Conservation (phyloP, 306 rosid species). For the Phaseolus lunatus region DNA sequence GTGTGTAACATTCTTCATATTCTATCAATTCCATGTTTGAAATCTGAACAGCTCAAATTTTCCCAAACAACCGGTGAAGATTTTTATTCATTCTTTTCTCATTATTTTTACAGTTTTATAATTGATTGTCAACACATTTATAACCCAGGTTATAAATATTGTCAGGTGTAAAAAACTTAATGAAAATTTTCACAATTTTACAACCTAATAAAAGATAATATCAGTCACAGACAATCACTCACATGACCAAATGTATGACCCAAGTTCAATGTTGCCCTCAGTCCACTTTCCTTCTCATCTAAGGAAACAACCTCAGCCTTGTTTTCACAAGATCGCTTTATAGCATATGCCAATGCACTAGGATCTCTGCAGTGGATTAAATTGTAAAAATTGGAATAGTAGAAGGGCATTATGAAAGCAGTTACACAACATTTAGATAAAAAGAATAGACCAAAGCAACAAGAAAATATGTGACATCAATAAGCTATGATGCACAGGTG, state of each 20-base stretch:
- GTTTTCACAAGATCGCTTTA: constrained; percentile 94
- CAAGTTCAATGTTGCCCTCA: constrained; percentile 93
- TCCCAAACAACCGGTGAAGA: constrained; percentile 10
- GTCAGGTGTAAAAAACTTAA: not conserved
- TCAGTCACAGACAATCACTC: constrained; percentile 48
- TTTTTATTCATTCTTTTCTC: constrained; percentile 12
- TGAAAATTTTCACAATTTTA: constrained; percentile 20
- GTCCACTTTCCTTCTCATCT: constrained; percentile 96
- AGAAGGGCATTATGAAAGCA: constrained; percentile 10
- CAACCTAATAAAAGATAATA: constrained; percentile 36
- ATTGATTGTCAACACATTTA: constrained; percentile 11
- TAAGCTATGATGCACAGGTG: not conserved
- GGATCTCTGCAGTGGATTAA: constrained; percentile 75
- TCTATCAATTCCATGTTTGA: constrained; percentile 18
- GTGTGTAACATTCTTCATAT: constrained; percentile 9
- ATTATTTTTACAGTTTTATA: not conserved
- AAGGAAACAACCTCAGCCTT: constrained; percentile 94
- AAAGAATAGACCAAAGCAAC: constrained; percentile 20
- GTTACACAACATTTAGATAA: constrained; percentile 23
- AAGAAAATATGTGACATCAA: not conserved
- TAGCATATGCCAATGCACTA: constrained; percentile 79
- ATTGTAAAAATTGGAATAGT: constrained; percentile 26
- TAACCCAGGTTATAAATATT: constrained; percentile 25
- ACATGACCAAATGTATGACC: constrained; percentile 99
- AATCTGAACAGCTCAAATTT: constrained; percentile 2